Conservation (phyloP, 2,329 filamentous ascomycete species). For the Diaporthe australafricana region DNA sequence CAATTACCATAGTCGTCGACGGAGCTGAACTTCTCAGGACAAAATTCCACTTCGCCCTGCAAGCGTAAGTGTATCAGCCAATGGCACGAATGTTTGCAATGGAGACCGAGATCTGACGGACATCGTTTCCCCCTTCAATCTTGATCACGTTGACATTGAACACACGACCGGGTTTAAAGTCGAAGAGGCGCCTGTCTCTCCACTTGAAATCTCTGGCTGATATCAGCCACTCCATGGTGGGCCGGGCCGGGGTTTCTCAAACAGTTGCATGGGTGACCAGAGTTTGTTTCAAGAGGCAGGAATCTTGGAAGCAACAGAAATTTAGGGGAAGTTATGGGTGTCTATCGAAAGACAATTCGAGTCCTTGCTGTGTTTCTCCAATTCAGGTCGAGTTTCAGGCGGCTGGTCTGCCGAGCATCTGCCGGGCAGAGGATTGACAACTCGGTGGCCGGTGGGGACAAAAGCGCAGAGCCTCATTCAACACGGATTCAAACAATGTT, state of each 20-base stretch:
- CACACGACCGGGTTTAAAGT: neutral
- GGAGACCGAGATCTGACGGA: neutral
- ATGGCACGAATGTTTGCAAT: neutral
- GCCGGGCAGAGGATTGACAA: neutral
- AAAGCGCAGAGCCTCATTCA: neutral
- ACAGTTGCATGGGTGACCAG: neutral
- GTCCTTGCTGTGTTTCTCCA: too few species aligned
- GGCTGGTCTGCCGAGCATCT: too few species aligned
- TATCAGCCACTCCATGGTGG: conserved; percentile 2
- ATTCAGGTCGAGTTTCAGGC: neutral
- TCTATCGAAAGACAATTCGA: too few species aligned
- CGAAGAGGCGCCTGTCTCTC: neutral
- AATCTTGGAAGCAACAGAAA: too few species aligned
- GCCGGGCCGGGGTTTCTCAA: too few species aligned
- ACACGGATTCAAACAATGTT: too few species aligned
- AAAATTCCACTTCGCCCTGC: neutral
- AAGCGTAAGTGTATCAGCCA: neutral
- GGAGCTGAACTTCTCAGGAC: neutral
- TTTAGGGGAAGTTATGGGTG: too few species aligned
- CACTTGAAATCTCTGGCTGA: neutral
- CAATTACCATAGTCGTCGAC: neutral
- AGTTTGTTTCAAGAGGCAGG: too few species aligned
- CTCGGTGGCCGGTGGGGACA: neutral
- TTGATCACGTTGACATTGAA: neutral
- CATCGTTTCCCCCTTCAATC: neutral